Conservation (phyloP, 805 yeast species). For the Yamadazyma endophytica region DNA sequence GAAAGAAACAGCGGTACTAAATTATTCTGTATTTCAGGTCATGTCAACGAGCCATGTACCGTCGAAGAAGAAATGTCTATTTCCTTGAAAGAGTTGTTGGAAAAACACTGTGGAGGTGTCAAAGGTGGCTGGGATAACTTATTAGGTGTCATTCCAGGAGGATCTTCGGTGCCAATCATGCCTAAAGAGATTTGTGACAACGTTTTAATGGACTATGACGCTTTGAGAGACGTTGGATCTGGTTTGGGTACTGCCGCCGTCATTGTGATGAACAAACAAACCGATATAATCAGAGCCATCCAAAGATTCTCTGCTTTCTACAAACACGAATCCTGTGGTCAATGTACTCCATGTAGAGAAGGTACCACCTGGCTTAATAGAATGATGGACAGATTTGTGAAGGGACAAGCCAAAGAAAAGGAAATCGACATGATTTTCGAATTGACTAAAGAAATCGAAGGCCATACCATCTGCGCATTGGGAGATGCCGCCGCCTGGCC, state of each 20-base stretch:
- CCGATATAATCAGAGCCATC: conserved; percentile 81
- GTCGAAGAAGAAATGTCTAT: conserved; percentile 94
- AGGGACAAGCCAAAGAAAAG: conserved; percentile 74
- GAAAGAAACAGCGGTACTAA: conserved; percentile 83
- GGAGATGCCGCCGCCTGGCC: conserved; percentile 97
- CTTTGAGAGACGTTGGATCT: conserved; percentile 77
- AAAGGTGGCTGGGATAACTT: conserved; percentile 92
- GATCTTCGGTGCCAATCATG: conserved; percentile 81
- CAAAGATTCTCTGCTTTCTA: conserved; percentile 81
- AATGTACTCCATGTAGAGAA: conserved; percentile 93
- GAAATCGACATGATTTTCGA: conserved; percentile 85
- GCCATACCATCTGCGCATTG: conserved; percentile 87
- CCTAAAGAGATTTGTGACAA: conserved; percentile 63
- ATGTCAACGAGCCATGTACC: conserved; percentile 88
- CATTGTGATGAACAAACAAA: conserved; percentile 83
- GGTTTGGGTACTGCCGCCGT: conserved; percentile 94
- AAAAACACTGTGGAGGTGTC: conserved; percentile 87
- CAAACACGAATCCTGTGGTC: conserved; percentile 92
- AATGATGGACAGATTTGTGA: conserved; percentile 78
- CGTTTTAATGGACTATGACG: conserved; percentile 84
- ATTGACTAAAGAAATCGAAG: conserved; percentile 82
- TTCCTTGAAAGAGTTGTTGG: conserved; percentile 76
- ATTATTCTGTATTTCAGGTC: conserved; percentile 83
- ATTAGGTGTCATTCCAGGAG: conserved; percentile 86
- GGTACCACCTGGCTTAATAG: conserved; percentile 83